These are phyloP conservation scores for Daldinia bambusicola DNA, from an alignment of 495 filamentous ascomycete genomes.

Conservation along the genomic window DNA sequence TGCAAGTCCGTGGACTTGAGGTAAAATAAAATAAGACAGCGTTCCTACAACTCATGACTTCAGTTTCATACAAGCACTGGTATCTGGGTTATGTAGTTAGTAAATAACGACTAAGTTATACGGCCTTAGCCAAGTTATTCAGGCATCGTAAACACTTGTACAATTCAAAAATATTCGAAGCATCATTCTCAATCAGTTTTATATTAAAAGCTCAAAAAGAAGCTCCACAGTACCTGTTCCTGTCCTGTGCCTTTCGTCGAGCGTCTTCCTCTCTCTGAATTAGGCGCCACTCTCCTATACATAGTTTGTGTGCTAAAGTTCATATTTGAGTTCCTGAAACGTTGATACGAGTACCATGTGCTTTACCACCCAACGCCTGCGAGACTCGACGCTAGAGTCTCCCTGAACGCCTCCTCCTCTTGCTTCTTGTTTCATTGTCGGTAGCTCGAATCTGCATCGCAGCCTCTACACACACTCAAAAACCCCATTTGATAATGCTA, in stretches of 20 bases:
- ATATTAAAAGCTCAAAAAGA: conserved; percentile 31
- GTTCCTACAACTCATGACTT: no score
- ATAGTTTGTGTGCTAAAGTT: conserved; percentile 15
- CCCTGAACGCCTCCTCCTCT: conserved; percentile 30
- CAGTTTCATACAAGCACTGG: no score
- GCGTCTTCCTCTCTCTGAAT: conserved; percentile 12
- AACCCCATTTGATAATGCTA: conserved; percentile 30
- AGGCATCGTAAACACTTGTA: not conserved
- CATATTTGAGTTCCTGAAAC: conserved; percentile 39
- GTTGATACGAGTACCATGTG: conserved; percentile 29
- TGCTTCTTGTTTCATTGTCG: conserved; percentile 10
- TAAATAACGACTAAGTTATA: no score
- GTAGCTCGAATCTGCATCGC: conserved; percentile 18
- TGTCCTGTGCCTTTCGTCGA: conserved; percentile 17
- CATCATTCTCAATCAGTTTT: conserved; percentile 23
- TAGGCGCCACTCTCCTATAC: conserved; percentile 16
- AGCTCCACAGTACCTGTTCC: conserved; percentile 14
- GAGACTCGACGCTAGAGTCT: conserved; percentile 27
- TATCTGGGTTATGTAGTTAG: no score
- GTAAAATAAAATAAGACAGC: not conserved
- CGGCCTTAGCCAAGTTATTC: no score
- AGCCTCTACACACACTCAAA: conserved; percentile 30
- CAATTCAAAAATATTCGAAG: not conserved
- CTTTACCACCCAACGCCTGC: conserved; percentile 38
- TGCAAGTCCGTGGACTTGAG: not conserved